Base-by-base conservation (phyloP, 352 stramenopile genomes). In the Pythium phragmiticola region DNA sequence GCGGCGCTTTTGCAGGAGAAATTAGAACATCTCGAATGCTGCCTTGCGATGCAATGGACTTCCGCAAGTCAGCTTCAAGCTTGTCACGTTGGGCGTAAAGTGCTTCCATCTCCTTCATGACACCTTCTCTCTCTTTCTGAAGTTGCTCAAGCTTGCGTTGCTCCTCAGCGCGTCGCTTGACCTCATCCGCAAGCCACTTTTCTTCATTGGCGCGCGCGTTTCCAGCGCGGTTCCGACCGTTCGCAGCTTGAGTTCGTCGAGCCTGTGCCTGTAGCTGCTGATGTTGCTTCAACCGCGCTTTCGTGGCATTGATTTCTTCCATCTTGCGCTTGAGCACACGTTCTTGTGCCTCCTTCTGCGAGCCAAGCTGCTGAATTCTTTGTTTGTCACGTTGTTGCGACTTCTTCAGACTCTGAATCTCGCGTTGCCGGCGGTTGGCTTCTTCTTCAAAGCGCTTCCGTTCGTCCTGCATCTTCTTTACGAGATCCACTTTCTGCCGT, bases 391-490 rank as follows among this genome's bases (percentile, higher is more conserved):
- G 76, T 60, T 89, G 83, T 60, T 93, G 84, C 7, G 74, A 79
- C n/a, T 84, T 82, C 71, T 95, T 95, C 6, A 95, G 58, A 37
- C 59, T 89, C 51, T 89, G 70, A 46, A 95, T 95, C 59, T 95
- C 87, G 34, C 82, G 79, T 6, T 82, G 77, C 8, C 87, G 77
- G 37, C 86, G 74, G 41, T 89, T 90, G 4, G 87, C 85, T 62
- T 95, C 85, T 51, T 92, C 78, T 73, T 94, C 80, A 46, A 89
- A 93, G 13, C 82, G 70, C 66, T 95, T 95, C 26, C 85, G 80
- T 59, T 95, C 87, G 42, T 85, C 77, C 53, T 92, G 75, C 83
- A 95, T 95, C 60, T 94, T 93, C 59, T 90, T 90, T 26, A 94
- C 75, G 26, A 95, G 56, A 26, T 95, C 87, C n/a, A 95, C 87